Base-by-base conservation (phyloP, 371 early-diverging fungal genomes). In the Lichtheimia hyalospora region DNA sequence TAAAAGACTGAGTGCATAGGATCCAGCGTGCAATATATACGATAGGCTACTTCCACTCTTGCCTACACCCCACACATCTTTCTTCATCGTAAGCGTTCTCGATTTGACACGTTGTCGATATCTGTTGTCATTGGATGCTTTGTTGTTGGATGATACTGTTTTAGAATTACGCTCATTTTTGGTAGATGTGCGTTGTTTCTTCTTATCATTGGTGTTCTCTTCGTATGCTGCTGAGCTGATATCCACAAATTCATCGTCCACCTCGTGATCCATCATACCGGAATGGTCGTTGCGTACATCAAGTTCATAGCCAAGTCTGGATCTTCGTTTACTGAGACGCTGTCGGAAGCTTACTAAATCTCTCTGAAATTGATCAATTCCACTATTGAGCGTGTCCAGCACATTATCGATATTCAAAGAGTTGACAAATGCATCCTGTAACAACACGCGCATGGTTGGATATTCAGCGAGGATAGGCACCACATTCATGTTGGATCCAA, bases 1-100 rank as follows among this genome's bases (percentile, higher is more conserved):
- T 55, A 93, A 70, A 20, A 95, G 73, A 18, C 79, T 72, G 24
- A 94, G 61, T 3, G 90, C 86, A 51, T 88, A 81, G 48, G 88
- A 62, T 3, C 86, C 91, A 48, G 86, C 82, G 49, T 89, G 82
- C 12, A 93, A 69, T 16, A 88, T 80, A 51, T 87, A 84, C 12
- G 87, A 83, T 1, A 84, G 64, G 56, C 76, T 84, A 24, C 84
- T 82, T 3, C 83, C 84, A 0, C 85, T 79, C 24, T 80, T 68
- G 21, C 84, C 83, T 6, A 87, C 77, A 18, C 84, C 84, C 87
- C 87, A 87, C 0, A 82, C 69, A 43, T 86, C 81, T 39, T 75
- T 79, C 54, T 64, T 66, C 28, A 39, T 52, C 41, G 13, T 58
- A 46, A n/a, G 23, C 39, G 28, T 13, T n/a, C 27, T 23, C 5